Percentiles rank a stretch among this genome's conserved stretches.
These are phyloP conservation scores for Glycine soja DNA, from an alignment of 306 rosid species.

Conservation along the genomic window DNA sequence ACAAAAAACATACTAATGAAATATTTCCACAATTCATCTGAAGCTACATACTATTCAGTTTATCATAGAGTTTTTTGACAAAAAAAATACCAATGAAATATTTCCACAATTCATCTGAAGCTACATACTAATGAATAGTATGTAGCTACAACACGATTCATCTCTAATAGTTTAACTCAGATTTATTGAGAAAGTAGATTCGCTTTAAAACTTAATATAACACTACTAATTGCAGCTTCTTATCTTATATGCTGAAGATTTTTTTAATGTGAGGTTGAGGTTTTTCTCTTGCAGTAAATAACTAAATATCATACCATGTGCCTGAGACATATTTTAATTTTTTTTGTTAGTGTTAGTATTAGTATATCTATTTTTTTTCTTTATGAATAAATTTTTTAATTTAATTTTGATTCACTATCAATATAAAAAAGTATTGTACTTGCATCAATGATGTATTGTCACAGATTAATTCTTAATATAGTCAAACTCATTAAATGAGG, in stretches of 20 bases:
- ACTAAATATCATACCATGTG: constrained; percentile 2
- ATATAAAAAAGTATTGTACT: neutral
- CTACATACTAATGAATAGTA: neutral
- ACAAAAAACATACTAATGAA: neutral
- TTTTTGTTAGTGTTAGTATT: neutral
- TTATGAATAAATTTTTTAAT: constrained; percentile 1
- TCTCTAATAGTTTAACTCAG: too few species aligned
- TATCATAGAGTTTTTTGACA: neutral
- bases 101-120: neutral
- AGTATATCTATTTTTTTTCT: neutral
- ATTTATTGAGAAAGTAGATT: constrained; percentile 1
- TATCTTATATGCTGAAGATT: neutral
- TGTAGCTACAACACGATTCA: too few species aligned
- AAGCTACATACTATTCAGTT: constrained; percentile 3
- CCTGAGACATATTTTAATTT: neutral
- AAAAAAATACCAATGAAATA: neutral
- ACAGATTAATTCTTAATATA: constrained; percentile 11
- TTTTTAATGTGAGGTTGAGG: neutral
- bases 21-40: neutral
- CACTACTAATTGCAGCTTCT: neutral
- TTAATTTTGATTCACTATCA: constrained; percentile 1
- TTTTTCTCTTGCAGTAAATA: neutral
- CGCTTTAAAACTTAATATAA: neutral
- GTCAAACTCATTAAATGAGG: neutral
- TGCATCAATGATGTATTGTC: neutral